A percentile compares a stretch with the other conserved stretches of the same genome.
Conservation (phyloP, 257 asterid genomes). For the Penstemon davidsonii region DNA sequence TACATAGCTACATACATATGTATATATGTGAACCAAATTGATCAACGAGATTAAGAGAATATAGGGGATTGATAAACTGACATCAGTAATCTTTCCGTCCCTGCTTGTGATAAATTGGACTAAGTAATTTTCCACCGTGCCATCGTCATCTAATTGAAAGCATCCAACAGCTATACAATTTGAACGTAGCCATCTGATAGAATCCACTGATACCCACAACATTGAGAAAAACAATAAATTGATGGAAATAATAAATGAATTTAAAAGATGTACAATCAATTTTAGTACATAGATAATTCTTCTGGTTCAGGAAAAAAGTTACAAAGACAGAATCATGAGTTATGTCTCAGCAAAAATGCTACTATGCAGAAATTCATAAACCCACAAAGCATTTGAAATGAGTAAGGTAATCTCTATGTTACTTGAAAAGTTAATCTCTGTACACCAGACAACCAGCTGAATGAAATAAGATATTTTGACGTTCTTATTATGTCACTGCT, state of each 20-base stretch:
- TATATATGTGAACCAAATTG: too few relatives aligned
- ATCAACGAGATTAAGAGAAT: not conserved
- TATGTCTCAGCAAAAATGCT: not conserved
- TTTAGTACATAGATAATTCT: not conserved
- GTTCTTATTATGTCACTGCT: not conserved
- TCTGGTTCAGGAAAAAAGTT: not conserved
- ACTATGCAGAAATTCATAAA: not conserved
- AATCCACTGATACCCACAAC: conserved; percentile 64
- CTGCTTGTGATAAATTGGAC: conserved; percentile 77
- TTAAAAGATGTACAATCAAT: conserved; percentile 11
- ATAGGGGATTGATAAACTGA: conserved; percentile 34
- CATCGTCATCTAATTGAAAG: conserved; percentile 59
- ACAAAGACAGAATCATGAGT: conserved; percentile 13
- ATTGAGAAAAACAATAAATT: conserved; percentile 26
- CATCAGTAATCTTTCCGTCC: conserved; percentile 57
- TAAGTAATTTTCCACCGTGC: conserved; percentile 65
- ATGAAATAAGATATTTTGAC: not conserved
- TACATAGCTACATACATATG: too few relatives aligned
- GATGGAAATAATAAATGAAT: conserved; percentile 4
- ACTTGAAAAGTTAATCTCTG: not conserved
- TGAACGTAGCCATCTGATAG: conserved; percentile 82
- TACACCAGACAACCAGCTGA: conserved; percentile 20
- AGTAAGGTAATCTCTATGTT: not conserved
- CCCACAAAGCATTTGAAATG: conserved; percentile 7
- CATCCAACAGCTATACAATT: conserved; percentile 85